These are phyloP conservation scores for Pisolithus sp. DNA, from an alignment of 768 basidiomycete genomes.

Conservation along the genomic window DNA sequence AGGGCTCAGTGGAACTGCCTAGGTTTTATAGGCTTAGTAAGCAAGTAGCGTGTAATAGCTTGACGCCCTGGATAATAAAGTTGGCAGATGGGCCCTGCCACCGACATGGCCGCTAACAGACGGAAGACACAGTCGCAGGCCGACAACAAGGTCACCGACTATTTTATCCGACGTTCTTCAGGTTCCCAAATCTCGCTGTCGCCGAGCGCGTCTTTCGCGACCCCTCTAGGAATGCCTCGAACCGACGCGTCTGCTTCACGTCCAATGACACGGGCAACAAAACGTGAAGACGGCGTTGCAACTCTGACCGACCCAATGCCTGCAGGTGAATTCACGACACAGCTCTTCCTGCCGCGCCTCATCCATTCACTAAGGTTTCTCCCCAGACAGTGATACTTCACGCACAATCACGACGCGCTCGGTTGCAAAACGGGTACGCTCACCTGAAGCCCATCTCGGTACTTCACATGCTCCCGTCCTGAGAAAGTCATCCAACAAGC, in stretches of 20 bases:
- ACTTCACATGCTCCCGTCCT: slow-evolving; percentile 3
- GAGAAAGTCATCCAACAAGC: slow-evolving; percentile 18
- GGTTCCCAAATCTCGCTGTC: slow-evolving; percentile 13
- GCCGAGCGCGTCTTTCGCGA: not conserved
- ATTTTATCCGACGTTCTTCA: slow-evolving; percentile 34
- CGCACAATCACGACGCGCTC: slow-evolving; percentile 8
- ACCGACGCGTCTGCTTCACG: not conserved
- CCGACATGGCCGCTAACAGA: too few species aligned
- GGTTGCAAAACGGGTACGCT: slow-evolving; percentile 19
- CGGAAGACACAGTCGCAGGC: slow-evolving; percentile 4
- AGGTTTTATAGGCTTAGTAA: too few species aligned
- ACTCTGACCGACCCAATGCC: slow-evolving; percentile 3
- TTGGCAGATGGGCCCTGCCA: too few species aligned
- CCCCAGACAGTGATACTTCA: slow-evolving; percentile 9
- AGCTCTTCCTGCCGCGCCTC: not conserved
- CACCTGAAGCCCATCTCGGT: slow-evolving; percentile 11
- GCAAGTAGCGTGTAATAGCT: too few species aligned
- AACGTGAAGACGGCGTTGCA: not conserved
- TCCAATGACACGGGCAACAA: slow-evolving; percentile 7
- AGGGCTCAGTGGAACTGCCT: too few species aligned
- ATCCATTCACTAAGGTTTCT: slow-evolving; percentile 2
- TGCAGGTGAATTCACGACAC: slow-evolving; percentile 15
- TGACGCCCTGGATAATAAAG: too few species aligned
- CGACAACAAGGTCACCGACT: slow-evolving; percentile 37
- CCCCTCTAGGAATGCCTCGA: slow-evolving; percentile 11